These are phyloP conservation scores for Comarum palustre DNA, from an alignment of 306 rosid species.

Conservation along the genomic window DNA sequence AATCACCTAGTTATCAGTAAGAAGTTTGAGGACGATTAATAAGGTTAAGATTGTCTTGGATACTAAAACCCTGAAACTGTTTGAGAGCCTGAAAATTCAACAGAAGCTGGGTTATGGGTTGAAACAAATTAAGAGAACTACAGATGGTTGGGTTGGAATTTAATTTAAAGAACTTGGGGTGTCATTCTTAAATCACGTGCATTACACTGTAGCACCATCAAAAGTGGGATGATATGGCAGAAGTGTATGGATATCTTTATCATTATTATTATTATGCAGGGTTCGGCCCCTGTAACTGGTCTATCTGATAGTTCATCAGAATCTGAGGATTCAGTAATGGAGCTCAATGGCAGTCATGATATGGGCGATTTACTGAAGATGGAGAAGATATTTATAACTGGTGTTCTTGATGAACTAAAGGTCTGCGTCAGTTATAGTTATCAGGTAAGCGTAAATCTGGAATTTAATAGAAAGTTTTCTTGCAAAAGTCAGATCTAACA, in stretches of 20 bases:
- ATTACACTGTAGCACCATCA: neutral
- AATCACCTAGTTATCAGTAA: neutral
- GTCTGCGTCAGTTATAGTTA: conserved; percentile 71
- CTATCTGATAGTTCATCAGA: conserved; percentile 85
- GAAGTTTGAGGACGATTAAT: neutral
- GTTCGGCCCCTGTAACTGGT: conserved; percentile 68
- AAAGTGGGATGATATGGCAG: neutral
- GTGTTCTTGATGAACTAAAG: conserved; percentile 89
- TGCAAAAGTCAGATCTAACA: conserved; percentile 24
- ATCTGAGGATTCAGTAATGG: conserved; percentile 56
- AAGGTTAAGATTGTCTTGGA: neutral
- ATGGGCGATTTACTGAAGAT: conserved; percentile 33
- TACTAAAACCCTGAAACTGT: neutral
- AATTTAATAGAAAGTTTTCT: neutral
- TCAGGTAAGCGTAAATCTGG: conserved; percentile 51
- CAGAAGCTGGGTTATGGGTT: neutral
- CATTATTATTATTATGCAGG: conserved; percentile 43
- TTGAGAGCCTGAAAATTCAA: neutral
- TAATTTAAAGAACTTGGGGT: neutral
- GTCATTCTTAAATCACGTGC: neutral
- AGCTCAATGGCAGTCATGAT: conserved; percentile 40
- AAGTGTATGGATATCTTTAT: neutral
- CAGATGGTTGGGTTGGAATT: neutral
- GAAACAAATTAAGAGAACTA: neutral
- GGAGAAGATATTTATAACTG: conserved; percentile 76